Evolutionary conservation across 2,329 filamentous ascomycete species (phyloP).

Genomic region (Berkeleyomyces rouxiae): DNA sequence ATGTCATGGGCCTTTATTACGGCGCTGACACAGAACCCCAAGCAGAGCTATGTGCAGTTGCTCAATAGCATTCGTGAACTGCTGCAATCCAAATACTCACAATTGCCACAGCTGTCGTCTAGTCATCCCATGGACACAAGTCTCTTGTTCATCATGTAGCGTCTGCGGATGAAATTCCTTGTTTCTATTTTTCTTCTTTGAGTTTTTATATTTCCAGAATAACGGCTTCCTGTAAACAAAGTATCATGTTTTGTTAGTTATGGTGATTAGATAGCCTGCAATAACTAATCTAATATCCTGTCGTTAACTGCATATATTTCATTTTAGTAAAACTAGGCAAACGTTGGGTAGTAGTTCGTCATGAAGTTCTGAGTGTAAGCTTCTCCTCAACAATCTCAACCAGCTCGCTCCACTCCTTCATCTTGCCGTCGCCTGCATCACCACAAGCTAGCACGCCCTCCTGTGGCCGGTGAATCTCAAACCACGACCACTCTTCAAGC

Average conservation of each 20-base stretch:
- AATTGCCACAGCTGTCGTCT: conserved; percentile 82
- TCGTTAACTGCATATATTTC: no score
- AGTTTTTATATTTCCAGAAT: neutral
- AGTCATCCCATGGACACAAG: conserved; percentile 68
- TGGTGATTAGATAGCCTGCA: no score
- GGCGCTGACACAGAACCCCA: conserved; percentile 69
- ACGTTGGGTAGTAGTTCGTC: no score
- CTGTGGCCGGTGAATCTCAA: conserved; percentile 56
- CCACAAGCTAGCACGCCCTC: conserved; percentile 72
- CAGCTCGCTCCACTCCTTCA: conserved; percentile 67
- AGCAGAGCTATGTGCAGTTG: conserved; percentile 81
- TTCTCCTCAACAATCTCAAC: conserved; percentile 43
- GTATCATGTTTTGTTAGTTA: neutral
- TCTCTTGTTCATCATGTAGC: conserved; percentile 46
- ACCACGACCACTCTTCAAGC: conserved; percentile 47
- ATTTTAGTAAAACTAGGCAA: no score
- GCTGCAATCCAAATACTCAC: conserved; percentile 59
- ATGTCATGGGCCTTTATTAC: conserved; percentile 90
- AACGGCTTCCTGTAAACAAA: neutral
- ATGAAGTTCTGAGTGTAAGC: neutral
- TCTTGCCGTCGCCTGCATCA: conserved; percentile 65
- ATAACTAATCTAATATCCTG: no score
- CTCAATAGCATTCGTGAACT: conserved; percentile 81
- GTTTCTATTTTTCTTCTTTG: neutral
- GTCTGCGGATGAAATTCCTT: conserved; percentile 10